Percentiles rank a stretch among this genome's conserved stretches.
Conservation (phyloP, 2,329 filamentous ascomycete genomes). For the Cladosporium oxysporum region DNA sequence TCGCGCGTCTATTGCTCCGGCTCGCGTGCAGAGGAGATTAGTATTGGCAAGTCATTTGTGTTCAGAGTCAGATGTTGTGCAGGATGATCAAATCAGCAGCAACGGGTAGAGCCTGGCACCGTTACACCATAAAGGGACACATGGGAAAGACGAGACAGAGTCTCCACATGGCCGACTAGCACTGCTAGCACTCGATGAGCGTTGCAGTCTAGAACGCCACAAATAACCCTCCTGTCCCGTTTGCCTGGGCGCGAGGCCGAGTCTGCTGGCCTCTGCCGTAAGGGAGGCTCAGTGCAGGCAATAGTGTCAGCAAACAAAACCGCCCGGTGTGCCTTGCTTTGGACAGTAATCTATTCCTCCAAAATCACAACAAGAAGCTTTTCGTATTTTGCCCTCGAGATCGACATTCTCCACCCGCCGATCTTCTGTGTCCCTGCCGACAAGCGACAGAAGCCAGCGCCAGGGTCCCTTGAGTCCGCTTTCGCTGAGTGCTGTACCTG, state of each 20-base stretch:
- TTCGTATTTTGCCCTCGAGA: background rate
- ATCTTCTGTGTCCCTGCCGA: slow-evolving; percentile 8
- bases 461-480: background rate
- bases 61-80: background rate
- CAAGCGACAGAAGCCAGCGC: background rate
- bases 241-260: background rate
- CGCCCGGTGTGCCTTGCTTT: background rate
- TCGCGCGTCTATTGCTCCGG: background rate
- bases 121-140: background rate
- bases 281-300: background rate
- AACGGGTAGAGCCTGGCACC: background rate
- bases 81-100: background rate
- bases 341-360: too few species aligned
- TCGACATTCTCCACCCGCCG: slow-evolving; percentile 5
- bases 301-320: background rate
- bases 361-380: background rate
- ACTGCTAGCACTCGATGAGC: background rate
- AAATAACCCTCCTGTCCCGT: background rate
- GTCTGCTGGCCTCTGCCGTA: background rate
- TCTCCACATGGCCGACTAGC: slow-evolving; percentile 5
- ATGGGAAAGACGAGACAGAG: background rate
- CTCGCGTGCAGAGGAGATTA: background rate
- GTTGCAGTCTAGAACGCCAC: slow-evolving; percentile 7
- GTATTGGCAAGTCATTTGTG: background rate
- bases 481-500: slow-evolving; percentile 3